These are phyloP conservation scores for Amaranthus hypochondriacus DNA, from an alignment of 148 eudicot genomes.

Conservation along the genomic window DNA sequence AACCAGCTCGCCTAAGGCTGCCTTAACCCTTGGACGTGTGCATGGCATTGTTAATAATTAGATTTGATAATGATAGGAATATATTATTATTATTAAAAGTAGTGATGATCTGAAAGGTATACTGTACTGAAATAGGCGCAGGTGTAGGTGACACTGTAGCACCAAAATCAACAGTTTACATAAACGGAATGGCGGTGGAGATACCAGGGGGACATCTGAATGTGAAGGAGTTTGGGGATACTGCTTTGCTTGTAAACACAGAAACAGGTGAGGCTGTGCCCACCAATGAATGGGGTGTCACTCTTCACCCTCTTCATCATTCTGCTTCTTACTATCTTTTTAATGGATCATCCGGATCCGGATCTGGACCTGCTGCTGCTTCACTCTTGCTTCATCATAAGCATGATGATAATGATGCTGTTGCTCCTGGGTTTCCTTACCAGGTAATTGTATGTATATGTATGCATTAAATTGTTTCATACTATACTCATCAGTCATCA, in stretches of 20 bases:
- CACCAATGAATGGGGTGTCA: slow-evolving; percentile 81
- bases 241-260: slow-evolving; percentile 56
- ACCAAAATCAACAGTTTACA: slow-evolving; percentile 60
- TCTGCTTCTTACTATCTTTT: slow-evolving; percentile 70
- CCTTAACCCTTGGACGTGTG: slow-evolving; percentile 44
- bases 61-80: too few relatives aligned
- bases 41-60: slow-evolving; percentile 34
- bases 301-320: slow-evolving; percentile 67
- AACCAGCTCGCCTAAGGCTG: neutral
- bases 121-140: slow-evolving; percentile 14
- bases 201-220: slow-evolving; percentile 56
- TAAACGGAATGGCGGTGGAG: slow-evolving; percentile 71
- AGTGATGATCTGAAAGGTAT: too few relatives aligned
- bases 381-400: slow-evolving; percentile 30
- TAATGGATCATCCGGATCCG: slow-evolving; percentile 20
- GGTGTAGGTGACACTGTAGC: slow-evolving; percentile 38
- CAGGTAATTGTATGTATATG: slow-evolving; percentile 17
- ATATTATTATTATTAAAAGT: too few relatives aligned
- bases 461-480: neutral
- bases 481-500: too few relatives aligned
- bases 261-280: slow-evolving; percentile 57
- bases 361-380: slow-evolving; percentile 11
- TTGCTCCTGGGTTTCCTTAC: slow-evolving; percentile 23
- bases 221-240: slow-evolving; percentile 73
- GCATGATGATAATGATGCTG: slow-evolving; percentile 17